Evolutionary conservation across 371 early-diverging fungal species (phyloP), one percentile per base, ranked within the genome.

Genomic region (Homolaphlyctis polyrhiza): DNA sequence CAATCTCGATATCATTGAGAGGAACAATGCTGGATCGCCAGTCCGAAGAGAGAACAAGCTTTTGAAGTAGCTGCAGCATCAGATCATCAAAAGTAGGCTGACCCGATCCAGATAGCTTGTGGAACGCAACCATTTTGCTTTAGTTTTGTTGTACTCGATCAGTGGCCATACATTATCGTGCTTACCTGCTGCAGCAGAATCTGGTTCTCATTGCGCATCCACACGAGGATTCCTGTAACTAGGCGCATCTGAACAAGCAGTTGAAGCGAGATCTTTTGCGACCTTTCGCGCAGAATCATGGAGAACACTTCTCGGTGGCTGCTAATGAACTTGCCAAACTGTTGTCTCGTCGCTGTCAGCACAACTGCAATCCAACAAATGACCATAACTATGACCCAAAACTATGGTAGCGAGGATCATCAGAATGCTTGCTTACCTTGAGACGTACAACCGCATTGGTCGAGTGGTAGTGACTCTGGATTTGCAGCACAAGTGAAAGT

Each of bases 261-360:
- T 5, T 75, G 61, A 14, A 85, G 59, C 3, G 81, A 77, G 13
- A 76, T 66, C 16, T 64, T 62, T 5, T 45, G 70, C 32, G 58
- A 34, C 28, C 73, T 75, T 36, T 87, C 84, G 50, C 76, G 77
- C 30, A 91, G 65, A 34, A 89, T 83, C 28, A 78, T 70, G 28
- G 79, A 74, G 16, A 91, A 66, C 14, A 80, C 73, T 21, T 79
- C 78, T 58, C 84, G 84, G 68, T 91, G 91, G 52, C 75, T 79
- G 49, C 78, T 70, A 1, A 86, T 69, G 72, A 87, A 91, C 0
- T 68, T 65, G n/a, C 83, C 79, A 1, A 81, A 64, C 85, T 85
- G 36, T 27, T 29, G n/a, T 33, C 34, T 51, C 47, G 62, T 14
- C 2, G n/a, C 32, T 27, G 30, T 25, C 18, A 27, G n/a, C n/a